phyloP scores from a whole-genome alignment of 2,329 filamentous ascomycete species.

The Fusarium stilboides region DNA sequence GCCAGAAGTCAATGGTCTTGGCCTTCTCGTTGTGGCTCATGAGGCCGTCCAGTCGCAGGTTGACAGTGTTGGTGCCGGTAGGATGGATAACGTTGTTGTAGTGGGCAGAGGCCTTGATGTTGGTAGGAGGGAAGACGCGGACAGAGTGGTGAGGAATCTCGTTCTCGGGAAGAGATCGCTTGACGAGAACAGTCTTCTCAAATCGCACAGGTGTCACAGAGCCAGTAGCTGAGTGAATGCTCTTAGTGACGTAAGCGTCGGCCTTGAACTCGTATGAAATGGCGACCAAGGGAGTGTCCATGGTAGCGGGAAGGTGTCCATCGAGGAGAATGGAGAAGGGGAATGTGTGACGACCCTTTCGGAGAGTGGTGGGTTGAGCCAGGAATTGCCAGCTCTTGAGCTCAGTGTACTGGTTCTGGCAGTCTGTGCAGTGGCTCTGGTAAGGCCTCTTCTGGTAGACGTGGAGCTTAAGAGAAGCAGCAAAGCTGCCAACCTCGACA shows the following conservation, averaged over 20 bases:
- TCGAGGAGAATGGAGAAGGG: conserved; percentile 91
- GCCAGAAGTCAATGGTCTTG: conserved; percentile 85
- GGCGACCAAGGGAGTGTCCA: conserved; percentile 78
- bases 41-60: conserved; percentile 88
- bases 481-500: conserved; percentile 79
- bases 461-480: conserved; percentile 79
- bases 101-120: conserved; percentile 88
- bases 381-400: conserved; percentile 86
- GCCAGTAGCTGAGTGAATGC: conserved; percentile 58
- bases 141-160: conserved; percentile 89
- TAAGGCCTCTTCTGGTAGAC: conserved; percentile 87
- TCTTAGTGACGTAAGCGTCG: conserved; percentile 72
- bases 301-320: conserved; percentile 87
- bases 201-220: conserved; percentile 71
- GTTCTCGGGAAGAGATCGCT: conserved; percentile 81
- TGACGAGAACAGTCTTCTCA: conserved; percentile 78
- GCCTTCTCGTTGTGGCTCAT: conserved; percentile 77
- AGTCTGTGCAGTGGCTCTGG: conserved; percentile 82
- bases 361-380: conserved; percentile 66
- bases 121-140: conserved; percentile 95
- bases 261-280: conserved; percentile 86
- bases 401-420: conserved; percentile 78
- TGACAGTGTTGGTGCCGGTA: conserved; percentile 83
- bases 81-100: conserved; percentile 89
- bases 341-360: conserved; percentile 77